These are phyloP conservation scores for Phytopythium kandeliae DNA, from an alignment of 352 stramenopile species.

Conservation along the genomic window DNA sequence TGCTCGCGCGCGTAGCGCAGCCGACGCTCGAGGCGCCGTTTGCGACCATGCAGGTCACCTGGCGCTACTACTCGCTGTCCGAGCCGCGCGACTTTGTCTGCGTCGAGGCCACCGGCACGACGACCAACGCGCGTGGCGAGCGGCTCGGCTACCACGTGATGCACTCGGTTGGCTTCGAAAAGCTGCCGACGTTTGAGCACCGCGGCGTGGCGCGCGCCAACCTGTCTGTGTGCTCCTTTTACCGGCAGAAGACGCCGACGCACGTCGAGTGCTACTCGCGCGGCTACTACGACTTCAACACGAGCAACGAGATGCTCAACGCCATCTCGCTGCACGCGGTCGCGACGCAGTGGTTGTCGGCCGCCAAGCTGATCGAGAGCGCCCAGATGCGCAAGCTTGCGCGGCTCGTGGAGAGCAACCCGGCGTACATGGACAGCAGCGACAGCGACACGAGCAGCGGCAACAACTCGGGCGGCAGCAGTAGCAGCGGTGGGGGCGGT, in stretches of 20 bases:
- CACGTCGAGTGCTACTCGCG: conserved; percentile 25
- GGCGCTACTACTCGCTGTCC: conserved; percentile 24
- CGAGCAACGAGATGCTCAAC: conserved; percentile 30
- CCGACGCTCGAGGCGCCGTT: conserved; percentile 30
- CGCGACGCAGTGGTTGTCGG: conserved; percentile 23
- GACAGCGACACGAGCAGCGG: conserved; percentile 19
- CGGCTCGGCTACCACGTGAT: conserved; percentile 27
- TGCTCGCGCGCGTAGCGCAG: conserved; percentile 22
- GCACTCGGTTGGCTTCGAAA: conserved; percentile 32
- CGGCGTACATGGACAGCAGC: conserved; percentile 14
- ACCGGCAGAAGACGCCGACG: conserved; percentile 22
- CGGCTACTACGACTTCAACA: conserved; percentile 30
- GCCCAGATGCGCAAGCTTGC: conserved; percentile 43
- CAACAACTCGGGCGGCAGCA: not conserved
- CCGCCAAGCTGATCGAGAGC: conserved; percentile 21
- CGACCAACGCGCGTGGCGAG: conserved; percentile 14
- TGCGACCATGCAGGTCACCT: conserved; percentile 31
- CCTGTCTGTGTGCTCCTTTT: conserved; percentile 42
- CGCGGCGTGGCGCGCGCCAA: conserved; percentile 27
- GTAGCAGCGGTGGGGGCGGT: not conserved
- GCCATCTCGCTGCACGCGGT: conserved; percentile 27
- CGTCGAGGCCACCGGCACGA: conserved; percentile 27
- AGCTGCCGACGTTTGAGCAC: conserved; percentile 20
- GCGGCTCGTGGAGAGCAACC: conserved; percentile 17
- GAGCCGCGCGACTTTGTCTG: conserved; percentile 31